Percentiles rank a stretch among this genome's conserved stretches.
phyloP scores from a whole-genome alignment of 768 basidiomycete genomes.

The Agaricus blazei region DNA sequence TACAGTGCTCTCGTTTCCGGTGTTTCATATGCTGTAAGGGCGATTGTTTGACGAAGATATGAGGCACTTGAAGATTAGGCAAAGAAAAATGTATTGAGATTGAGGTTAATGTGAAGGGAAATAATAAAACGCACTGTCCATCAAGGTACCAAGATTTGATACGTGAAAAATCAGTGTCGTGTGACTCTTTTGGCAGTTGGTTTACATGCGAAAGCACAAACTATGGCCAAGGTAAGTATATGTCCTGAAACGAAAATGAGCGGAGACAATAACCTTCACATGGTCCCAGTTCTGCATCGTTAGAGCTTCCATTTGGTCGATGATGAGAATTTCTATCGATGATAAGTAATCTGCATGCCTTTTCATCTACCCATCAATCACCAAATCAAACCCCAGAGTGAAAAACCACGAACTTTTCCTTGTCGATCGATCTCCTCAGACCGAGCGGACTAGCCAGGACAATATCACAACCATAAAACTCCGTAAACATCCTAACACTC shows the following conservation, averaged over 20 bases:
- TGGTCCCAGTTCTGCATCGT: constrained; percentile 99
- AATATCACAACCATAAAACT: constrained; percentile 88
- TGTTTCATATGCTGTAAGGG: constrained; percentile 84
- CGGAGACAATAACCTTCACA: constrained; percentile 58
- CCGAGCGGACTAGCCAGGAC: constrained; percentile 94
- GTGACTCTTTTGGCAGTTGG: constrained; percentile 87
- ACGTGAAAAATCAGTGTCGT: constrained; percentile 91
- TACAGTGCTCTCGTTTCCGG: constrained; percentile 83
- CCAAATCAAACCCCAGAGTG: background rate
- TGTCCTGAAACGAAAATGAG: background rate
- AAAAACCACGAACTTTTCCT: constrained; percentile 67
- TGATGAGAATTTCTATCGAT: constrained; percentile 86
- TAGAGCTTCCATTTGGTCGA: constrained; percentile 90
- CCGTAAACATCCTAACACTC: constrained; percentile 85
- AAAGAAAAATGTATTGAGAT: background rate
- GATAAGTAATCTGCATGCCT: constrained; percentile 89
- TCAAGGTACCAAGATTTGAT: constrained; percentile 99
- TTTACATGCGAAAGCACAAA: constrained; percentile 85
- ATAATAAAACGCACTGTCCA: constrained; percentile 53
- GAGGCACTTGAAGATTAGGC: constrained; percentile 49
- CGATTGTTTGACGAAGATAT: constrained; percentile 85
- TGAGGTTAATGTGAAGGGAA: background rate
- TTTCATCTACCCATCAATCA: background rate
- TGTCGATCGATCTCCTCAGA: constrained; percentile 86
- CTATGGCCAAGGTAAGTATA: constrained; percentile 31